These are phyloP conservation scores for Candolleomyces aberdarensis DNA, from an alignment of 768 basidiomycete genomes.

Conservation along the genomic window DNA sequence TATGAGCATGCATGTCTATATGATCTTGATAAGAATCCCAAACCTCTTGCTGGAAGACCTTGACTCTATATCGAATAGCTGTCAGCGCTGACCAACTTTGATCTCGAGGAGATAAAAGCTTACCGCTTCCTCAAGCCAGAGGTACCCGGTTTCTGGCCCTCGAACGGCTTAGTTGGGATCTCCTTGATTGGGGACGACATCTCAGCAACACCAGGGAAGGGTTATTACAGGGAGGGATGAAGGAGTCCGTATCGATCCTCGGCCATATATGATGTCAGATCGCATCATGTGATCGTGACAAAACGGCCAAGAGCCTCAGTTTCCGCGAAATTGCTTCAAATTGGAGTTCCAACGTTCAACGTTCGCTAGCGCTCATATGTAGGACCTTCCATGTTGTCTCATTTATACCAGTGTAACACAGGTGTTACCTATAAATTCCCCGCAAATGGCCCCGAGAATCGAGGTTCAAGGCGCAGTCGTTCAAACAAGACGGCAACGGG, in stretches of 20 bases:
- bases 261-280: conserved; percentile 6
- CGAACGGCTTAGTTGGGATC: conserved; percentile 80
- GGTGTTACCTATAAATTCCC: too few species aligned
- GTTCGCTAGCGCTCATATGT: too few species aligned
- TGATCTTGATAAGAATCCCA: conserved; percentile 17
- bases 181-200: conserved; percentile 59
- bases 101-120: conserved; percentile 15
- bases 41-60: conserved; percentile 97
- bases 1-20: background rate
- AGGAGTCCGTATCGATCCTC: conserved; percentile 15
- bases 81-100: conserved; percentile 13
- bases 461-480: too few species aligned
- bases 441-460: too few species aligned
- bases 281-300: conserved; percentile 4
- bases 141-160: conserved; percentile 96
- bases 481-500: too few species aligned
- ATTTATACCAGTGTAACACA: too few species aligned
- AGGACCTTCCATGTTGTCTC: too few species aligned
- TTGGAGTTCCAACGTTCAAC: too few species aligned
- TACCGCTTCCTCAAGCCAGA: conserved; percentile 96
- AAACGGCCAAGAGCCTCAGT: too few species aligned
- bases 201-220: background rate
- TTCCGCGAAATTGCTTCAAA: too few species aligned
- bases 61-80: conserved; percentile 58
- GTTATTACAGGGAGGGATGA: conserved; percentile 4